A percentile compares a stretch with the other conserved stretches of the same genome.
Evolutionary conservation across 352 stramenopile genomes (phyloP).

Genomic region (Pilasporangium apinafurcum): DNA sequence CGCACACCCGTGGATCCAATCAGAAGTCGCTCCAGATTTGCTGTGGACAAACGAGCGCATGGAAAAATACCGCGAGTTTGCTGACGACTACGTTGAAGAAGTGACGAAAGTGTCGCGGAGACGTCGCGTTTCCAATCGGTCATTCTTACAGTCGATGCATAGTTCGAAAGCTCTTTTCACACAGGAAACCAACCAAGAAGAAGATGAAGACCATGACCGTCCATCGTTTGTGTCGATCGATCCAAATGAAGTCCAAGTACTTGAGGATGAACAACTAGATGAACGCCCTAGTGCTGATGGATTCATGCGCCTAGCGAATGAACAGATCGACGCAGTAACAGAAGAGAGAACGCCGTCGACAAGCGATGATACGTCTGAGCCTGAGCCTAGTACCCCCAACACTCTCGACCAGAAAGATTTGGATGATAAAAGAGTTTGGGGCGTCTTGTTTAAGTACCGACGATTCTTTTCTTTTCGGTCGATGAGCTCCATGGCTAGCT

Average conservation of each 20-base stretch:
- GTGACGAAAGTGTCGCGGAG: conserved; percentile 21
- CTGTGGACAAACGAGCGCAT: conserved; percentile 40
- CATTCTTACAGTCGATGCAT: conserved; percentile 6
- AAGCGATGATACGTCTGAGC: too few relatives aligned
- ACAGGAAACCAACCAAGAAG: conserved; percentile 2
- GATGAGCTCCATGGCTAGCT: too few relatives aligned
- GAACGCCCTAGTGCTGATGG: conserved; percentile 56
- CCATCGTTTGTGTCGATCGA: conserved; percentile 76
- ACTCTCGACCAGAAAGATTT: too few relatives aligned
- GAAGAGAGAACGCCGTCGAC: conserved; percentile 17
- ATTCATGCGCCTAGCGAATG: conserved; percentile 72
- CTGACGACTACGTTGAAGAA: conserved; percentile 30
- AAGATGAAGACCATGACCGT: conserved; percentile 23
- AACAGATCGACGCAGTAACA: conserved; percentile 34
- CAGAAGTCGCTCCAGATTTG: conserved; percentile 30
- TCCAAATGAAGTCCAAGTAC: conserved; percentile 14
- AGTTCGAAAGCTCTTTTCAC: not conserved
- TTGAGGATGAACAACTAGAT: conserved; percentile 5
- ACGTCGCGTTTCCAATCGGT: conserved; percentile 9
- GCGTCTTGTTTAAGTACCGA: too few relatives aligned
- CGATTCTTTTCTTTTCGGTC: too few relatives aligned
- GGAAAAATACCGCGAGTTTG: conserved; percentile 34
- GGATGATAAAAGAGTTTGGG: too few relatives aligned
- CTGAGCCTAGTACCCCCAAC: too few relatives aligned
- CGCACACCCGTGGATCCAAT: conserved; percentile 63